Base-by-base conservation (phyloP, 2,329 filamentous ascomycete species). In the Beauveria rudraprayagi region DNA sequence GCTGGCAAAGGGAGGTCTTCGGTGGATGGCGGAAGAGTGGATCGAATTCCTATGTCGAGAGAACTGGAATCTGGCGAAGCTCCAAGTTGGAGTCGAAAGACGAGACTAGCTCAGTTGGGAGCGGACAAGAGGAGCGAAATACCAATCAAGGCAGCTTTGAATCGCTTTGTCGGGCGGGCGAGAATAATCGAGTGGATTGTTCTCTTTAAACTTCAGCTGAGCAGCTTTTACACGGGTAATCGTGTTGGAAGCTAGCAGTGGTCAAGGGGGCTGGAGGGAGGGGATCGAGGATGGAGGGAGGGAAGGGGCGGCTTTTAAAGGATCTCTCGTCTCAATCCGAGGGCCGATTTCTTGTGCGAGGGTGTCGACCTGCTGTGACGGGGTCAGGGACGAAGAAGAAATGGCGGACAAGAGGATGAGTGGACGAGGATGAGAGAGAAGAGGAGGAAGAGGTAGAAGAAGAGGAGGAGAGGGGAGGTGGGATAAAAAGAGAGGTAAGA, bases 381-480 rank as follows among this genome's bases (percentile, higher is more conserved):
- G 68, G 69, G 73, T 73, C 73, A 75, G 46, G 77, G 79, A 81
- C 77, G 75, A 77, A 30, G 72, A 72, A 73, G 73, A 73, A 75
- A 76, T 76, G 57, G 40, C 50, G 50, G 16, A 26, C 9, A 77
- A 79, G 77, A 75, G 76, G 82, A 83, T 76, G 79, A 81, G 78
- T 81, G 78, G 78, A 78, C 76, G 74, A 69, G 70, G 70, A 71
- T 26, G 69, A 71, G 52, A 48, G 19, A 46, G 52, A 68, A 66
- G 67, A 64, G 63, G 64, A 67, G 63, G 65, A 71, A 64, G 71
- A 72, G 69, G 72, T 14, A 68, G 70, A 70, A 68, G 70, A 77
- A 77, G 78, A 81, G 75, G 75, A 80, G 76, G 77, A 80, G 72
- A 68, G 69, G 70, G 68, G 70, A 73, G 72, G 73, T 73, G 71